Evolutionary conservation across 306 rosid species (phyloP).

Genomic region (Rosa chinensis): DNA sequence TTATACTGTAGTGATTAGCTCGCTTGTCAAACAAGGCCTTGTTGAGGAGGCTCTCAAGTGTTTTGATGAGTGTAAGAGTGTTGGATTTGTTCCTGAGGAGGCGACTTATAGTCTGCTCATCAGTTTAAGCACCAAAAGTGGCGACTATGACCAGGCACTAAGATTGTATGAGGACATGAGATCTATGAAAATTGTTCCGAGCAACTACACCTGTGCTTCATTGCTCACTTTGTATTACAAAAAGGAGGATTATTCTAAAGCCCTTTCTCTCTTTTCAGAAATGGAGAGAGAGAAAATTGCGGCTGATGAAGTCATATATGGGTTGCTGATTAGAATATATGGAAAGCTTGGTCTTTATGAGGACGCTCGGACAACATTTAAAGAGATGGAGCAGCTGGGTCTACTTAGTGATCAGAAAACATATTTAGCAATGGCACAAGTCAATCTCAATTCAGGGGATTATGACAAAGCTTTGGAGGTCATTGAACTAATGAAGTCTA

Average conservation of each 20-base stretch:
- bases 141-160: slow-evolving; percentile 55
- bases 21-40: slow-evolving; percentile 61
- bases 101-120: slow-evolving; percentile 72
- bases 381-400: slow-evolving; percentile 63
- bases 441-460: slow-evolving; percentile 72
- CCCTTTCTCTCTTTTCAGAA: slow-evolving; percentile 82
- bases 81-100: slow-evolving; percentile 76
- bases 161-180: slow-evolving; percentile 74
- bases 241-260: slow-evolving; percentile 77
- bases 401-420: slow-evolving; percentile 82
- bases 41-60: slow-evolving; percentile 58
- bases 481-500: slow-evolving; percentile 74
- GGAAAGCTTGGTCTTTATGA: slow-evolving; percentile 84
- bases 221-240: slow-evolving; percentile 82
- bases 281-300: slow-evolving; percentile 60
- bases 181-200: slow-evolving; percentile 60
- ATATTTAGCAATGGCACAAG: slow-evolving; percentile 92
- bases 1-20: slow-evolving; percentile 66
- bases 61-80: slow-evolving; percentile 59
- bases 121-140: slow-evolving; percentile 57
- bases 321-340: slow-evolving; percentile 87
- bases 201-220: slow-evolving; percentile 87
- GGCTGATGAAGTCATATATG: slow-evolving; percentile 91
- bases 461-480: slow-evolving; percentile 61
- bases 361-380: slow-evolving; percentile 76